These are phyloP conservation scores for Tetraselmis chui DNA, from an alignment of 139 green algal genomes.

Conservation along the genomic window DNA sequence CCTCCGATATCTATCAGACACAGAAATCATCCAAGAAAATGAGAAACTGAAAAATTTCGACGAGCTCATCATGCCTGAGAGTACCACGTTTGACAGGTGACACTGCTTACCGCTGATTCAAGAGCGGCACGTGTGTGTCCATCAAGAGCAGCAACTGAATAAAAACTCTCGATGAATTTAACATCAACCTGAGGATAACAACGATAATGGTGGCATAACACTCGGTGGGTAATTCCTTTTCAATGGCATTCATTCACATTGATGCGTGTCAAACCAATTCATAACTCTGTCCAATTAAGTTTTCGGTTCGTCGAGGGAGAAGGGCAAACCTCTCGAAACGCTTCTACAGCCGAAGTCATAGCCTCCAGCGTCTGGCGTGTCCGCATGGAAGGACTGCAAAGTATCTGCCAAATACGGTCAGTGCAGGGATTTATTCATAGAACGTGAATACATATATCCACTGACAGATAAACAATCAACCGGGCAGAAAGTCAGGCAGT, in stretches of 20 bases:
- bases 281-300: too few species aligned
- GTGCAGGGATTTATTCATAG: not conserved
- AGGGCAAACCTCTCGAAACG: not conserved
- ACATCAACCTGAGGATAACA: not conserved
- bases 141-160: slow-evolving; percentile 29
- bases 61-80: not conserved
- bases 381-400: not conserved
- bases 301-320: not conserved
- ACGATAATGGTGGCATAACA: not conserved
- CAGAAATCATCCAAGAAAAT: not conserved
- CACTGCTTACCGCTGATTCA: not conserved
- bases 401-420: not conserved
- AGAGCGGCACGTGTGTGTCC: slow-evolving; percentile 25
- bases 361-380: not conserved
- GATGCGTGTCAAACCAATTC: not conserved
- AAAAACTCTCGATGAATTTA: slow-evolving; percentile 29
- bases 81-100: not conserved
- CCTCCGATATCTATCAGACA: not conserved
- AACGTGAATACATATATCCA: not conserved
- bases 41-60: not conserved
- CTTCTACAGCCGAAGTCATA: not conserved
- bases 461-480: too few species aligned
- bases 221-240: not conserved
- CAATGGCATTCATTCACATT: not conserved
- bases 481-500: not conserved